Conservation (phyloP, 2,329 filamentous ascomycete species). For the Sarocladiaceae sp. region DNA sequence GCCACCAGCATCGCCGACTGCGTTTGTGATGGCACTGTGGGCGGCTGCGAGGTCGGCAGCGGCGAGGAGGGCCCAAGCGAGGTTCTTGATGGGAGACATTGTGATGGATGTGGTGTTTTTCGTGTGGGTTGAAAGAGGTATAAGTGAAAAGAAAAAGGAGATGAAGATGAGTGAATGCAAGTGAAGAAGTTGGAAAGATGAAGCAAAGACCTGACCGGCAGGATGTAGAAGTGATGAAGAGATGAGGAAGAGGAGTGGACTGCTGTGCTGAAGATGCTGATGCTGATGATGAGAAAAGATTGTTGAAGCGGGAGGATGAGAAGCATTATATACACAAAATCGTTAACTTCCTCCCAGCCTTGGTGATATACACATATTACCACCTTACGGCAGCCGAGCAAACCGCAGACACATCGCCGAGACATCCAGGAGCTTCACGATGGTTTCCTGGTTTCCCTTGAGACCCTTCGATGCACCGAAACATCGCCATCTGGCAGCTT, state of each 20-base stretch:
- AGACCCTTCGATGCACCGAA: background rate
- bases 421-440: constrained; percentile 6
- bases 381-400: background rate
- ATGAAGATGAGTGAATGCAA: background rate
- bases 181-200: background rate
- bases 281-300: constrained; percentile 3
- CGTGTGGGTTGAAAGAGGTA: background rate
- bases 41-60: constrained; percentile 52
- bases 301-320: background rate
- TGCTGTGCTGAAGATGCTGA: constrained; percentile 9
- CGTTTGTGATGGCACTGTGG: constrained; percentile 57
- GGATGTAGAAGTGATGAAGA: constrained; percentile 1
- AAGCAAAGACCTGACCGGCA: constrained; percentile 9
- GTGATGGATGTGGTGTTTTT: constrained; percentile 23
- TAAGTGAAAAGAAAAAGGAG: background rate
- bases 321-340: constrained; percentile 2
- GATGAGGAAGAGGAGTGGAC: constrained; percentile 7
- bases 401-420: background rate
- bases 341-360: background rate
- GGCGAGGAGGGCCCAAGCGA: constrained; percentile 46
- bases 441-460: background rate
- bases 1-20: constrained; percentile 54
- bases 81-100: constrained; percentile 19
- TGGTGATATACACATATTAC: background rate
- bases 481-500: no score